Conservation (phyloP, 805 yeast genomes). For the Wickerhamomyces strasburgensis region DNA sequence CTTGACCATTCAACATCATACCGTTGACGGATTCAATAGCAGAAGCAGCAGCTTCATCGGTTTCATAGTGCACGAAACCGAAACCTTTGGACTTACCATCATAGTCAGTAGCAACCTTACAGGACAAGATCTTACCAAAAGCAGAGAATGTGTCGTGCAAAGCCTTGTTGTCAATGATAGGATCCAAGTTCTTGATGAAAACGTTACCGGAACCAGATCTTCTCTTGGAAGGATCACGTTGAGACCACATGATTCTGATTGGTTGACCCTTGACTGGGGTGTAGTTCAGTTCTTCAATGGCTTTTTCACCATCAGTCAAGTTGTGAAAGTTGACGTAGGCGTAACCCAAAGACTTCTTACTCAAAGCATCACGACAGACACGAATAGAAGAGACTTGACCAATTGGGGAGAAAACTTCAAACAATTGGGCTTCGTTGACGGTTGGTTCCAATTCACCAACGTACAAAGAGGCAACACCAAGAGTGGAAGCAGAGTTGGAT, state of each 20-base stretch:
- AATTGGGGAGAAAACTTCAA: constrained; percentile 89
- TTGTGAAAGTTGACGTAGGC: constrained; percentile 96
- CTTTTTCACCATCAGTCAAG: constrained; percentile 85
- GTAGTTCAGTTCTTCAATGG: constrained; percentile 94
- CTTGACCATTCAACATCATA: constrained; percentile 94
- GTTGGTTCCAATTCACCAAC: constrained; percentile 95
- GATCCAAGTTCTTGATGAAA: constrained; percentile 96
- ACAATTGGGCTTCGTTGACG: constrained; percentile 90
- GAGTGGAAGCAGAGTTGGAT: constrained; percentile 21
- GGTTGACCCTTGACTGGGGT: constrained; percentile 89
- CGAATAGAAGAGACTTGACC: constrained; percentile 96
- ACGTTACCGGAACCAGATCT: constrained; percentile 95
- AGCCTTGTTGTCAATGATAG: constrained; percentile 98
- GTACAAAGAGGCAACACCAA: constrained; percentile 70
- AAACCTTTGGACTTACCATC: constrained; percentile 90
- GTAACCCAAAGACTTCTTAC: constrained; percentile 95
- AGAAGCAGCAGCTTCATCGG: constrained; percentile 85
- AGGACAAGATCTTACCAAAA: constrained; percentile 91
- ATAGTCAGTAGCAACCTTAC: constrained; percentile 95
- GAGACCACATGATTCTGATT: constrained; percentile 99
- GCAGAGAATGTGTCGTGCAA: constrained; percentile 96
- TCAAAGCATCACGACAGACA: constrained; percentile 97
- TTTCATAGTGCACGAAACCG: constrained; percentile 96
- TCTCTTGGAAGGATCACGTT: constrained; percentile 95
- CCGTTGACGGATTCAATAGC: constrained; percentile 98